A percentile compares a stretch with the other conserved stretches of the same genome.
phyloP scores from a whole-genome alignment of 305 asterid genomes.

The Striga hermonthica region DNA sequence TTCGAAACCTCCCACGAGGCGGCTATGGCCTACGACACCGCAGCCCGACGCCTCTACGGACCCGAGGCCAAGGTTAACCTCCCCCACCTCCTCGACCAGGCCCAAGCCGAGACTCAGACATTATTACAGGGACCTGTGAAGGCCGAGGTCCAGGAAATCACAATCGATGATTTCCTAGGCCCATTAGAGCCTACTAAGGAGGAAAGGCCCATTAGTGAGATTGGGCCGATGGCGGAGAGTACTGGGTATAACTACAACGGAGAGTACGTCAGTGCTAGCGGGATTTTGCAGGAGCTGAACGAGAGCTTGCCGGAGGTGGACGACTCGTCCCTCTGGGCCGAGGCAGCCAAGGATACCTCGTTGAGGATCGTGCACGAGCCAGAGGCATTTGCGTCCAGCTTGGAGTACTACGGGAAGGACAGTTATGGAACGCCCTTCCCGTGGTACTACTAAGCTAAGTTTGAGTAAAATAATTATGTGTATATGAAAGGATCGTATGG shows the following conservation, averaged over 20 bases:
- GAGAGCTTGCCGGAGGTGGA: conserved; percentile 57
- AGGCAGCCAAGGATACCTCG: conserved; percentile 56
- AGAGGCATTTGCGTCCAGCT: conserved; percentile 32
- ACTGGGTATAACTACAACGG: neutral
- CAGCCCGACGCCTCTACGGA: conserved; percentile 64
- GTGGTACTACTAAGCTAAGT: conserved; percentile 27
- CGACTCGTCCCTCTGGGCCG: conserved; percentile 67
- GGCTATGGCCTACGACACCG: conserved; percentile 72
- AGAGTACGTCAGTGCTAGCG: conserved; percentile 32
- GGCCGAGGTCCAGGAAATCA: neutral
- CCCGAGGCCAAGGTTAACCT: conserved; percentile 57
- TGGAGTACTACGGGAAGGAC: conserved; percentile 26
- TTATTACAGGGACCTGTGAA: neutral
- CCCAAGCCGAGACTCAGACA: too few species aligned
- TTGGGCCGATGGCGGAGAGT: neutral
- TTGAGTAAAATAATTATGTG: neutral
- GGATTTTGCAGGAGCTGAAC: conserved; percentile 38
- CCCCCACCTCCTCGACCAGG: conserved; percentile 44
- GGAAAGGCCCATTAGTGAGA: neutral
- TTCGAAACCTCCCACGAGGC: conserved; percentile 67
- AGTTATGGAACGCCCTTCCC: conserved; percentile 30
- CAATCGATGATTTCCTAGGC: neutral
- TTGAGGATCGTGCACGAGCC: conserved; percentile 55
- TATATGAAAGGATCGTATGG: neutral
- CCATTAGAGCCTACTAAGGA: too few species aligned